phyloP scores from a whole-genome alignment of 2,329 filamentous ascomycete genomes.

The Diaporthe australafricana region DNA sequence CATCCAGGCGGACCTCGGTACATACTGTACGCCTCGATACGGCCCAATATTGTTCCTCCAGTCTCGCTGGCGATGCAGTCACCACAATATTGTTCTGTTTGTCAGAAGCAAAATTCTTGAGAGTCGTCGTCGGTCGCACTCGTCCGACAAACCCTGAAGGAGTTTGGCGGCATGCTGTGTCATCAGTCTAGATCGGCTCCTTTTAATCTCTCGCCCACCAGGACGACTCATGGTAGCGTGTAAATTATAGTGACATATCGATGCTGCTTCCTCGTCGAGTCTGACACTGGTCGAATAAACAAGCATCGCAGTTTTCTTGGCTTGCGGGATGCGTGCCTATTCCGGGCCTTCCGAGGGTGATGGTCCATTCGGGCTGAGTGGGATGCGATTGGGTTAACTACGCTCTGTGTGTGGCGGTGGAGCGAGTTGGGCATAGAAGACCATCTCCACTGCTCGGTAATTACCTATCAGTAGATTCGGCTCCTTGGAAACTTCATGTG shows the following conservation, averaged over 20 bases:
- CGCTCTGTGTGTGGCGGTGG: too few relatives aligned
- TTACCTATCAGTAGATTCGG: neutral
- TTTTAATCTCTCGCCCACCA: neutral
- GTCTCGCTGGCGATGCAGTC: neutral
- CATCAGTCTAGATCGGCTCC: neutral
- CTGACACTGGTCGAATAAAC: neutral
- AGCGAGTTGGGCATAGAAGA: neutral
- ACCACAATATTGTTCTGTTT: neutral
- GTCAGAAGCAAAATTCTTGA: neutral
- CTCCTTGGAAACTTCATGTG: neutral
- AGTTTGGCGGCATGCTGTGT: constrained; percentile 8
- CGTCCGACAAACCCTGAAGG: neutral
- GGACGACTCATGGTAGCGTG: neutral
- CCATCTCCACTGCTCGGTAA: neutral
- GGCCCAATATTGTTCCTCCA: neutral
- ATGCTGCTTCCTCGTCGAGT: neutral
- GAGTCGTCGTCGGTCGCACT: neutral
- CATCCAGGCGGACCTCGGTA: constrained; percentile 4
- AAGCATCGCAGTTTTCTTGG: neutral
- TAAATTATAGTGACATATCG: neutral
- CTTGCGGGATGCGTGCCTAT: neutral
- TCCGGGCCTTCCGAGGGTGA: neutral
- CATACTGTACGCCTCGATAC: neutral
- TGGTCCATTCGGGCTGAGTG: neutral
- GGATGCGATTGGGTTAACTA: constrained; percentile 1